phyloP scores from a whole-genome alignment of 179 eudicot genomes.

The Silene coronaria region DNA sequence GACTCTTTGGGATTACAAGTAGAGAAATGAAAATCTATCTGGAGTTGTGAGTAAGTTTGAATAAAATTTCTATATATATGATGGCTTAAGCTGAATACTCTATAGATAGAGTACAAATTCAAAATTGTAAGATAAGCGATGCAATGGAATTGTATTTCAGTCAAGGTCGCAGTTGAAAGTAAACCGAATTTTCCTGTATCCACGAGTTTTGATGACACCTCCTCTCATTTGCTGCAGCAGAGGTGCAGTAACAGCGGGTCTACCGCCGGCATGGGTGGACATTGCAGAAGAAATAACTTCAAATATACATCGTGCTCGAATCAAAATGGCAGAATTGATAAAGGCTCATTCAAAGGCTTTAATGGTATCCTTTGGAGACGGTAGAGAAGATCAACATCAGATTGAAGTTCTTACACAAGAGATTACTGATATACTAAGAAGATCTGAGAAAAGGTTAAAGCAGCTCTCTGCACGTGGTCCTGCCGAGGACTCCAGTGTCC shows the following conservation, averaged over 20 bases:
- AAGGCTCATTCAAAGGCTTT: conserved; percentile 51
- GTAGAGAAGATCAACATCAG: conserved; percentile 40
- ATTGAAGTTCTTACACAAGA: conserved; percentile 43
- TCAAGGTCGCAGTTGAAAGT: too few relatives aligned
- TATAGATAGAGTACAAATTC: too few relatives aligned
- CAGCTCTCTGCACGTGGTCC: conserved; percentile 69
- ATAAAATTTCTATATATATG: too few relatives aligned
- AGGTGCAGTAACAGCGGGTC: conserved; percentile 39
- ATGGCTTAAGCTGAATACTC: too few relatives aligned
- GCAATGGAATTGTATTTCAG: too few relatives aligned
- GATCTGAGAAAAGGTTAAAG: conserved; percentile 75
- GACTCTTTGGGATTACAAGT: too few relatives aligned
- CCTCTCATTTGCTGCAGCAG: conserved; percentile 18
- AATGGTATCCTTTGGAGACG: conserved; percentile 45
- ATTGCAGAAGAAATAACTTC: conserved; percentile 44
- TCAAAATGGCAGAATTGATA: conserved; percentile 40
- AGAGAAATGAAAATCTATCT: too few relatives aligned
- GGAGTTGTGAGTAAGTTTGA: too few relatives aligned
- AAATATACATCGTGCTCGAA: conserved; percentile 40
- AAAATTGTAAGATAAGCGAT: too few relatives aligned
- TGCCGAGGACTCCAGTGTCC: conserved; percentile 81
- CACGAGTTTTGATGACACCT: too few relatives aligned
- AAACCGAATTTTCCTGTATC: too few relatives aligned
- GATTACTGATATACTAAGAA: conserved; percentile 54
- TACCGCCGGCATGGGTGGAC: conserved; percentile 54